Evolutionary conservation across 352 stramenopile genomes (phyloP).

Genomic region (Thraustochytrium striatum): DNA sequence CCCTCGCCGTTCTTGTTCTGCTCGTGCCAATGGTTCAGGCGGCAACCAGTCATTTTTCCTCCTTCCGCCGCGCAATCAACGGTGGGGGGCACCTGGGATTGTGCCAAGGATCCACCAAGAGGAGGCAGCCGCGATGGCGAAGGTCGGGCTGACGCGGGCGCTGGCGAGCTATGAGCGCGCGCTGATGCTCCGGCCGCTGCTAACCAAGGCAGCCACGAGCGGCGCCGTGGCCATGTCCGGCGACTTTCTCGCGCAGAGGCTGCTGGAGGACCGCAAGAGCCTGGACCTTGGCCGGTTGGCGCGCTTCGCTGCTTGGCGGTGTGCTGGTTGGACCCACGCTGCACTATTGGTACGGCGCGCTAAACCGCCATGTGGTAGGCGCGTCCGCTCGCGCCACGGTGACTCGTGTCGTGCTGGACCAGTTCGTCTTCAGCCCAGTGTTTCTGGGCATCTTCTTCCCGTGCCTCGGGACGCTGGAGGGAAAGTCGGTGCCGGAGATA

Average conservation of each 20-base stretch:
- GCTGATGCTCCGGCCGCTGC: slow-evolving; percentile 15
- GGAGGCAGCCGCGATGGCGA: background rate
- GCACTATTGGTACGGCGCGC: slow-evolving; percentile 50
- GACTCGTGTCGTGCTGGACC: slow-evolving; percentile 55
- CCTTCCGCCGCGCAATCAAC: too few species aligned
- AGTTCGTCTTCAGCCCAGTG: slow-evolving; percentile 55
- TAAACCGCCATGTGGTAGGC: background rate
- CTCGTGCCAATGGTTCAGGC: too few species aligned
- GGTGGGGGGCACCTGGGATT: too few species aligned
- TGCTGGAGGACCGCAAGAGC: background rate
- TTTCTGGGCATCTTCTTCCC: slow-evolving; percentile 55
- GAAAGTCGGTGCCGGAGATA: slow-evolving; percentile 46
- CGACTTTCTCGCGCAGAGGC: slow-evolving; percentile 1
- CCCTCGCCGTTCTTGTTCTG: too few species aligned
- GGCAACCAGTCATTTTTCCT: too few species aligned
- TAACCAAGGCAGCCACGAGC: slow-evolving; percentile 1
- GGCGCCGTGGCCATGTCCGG: background rate
- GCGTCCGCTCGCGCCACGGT: slow-evolving; percentile 23
- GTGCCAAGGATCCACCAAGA: background rate
- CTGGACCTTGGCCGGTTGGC: slow-evolving; percentile 47
- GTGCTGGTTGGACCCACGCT: slow-evolving; percentile 51
- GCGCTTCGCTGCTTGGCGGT: slow-evolving; percentile 52
- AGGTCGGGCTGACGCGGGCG: background rate
- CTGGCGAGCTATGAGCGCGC: background rate
- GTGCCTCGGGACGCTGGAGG: slow-evolving; percentile 50